phyloP scores from a whole-genome alignment of 495 filamentous ascomycete genomes.

The Penicillium maclennaniae region DNA sequence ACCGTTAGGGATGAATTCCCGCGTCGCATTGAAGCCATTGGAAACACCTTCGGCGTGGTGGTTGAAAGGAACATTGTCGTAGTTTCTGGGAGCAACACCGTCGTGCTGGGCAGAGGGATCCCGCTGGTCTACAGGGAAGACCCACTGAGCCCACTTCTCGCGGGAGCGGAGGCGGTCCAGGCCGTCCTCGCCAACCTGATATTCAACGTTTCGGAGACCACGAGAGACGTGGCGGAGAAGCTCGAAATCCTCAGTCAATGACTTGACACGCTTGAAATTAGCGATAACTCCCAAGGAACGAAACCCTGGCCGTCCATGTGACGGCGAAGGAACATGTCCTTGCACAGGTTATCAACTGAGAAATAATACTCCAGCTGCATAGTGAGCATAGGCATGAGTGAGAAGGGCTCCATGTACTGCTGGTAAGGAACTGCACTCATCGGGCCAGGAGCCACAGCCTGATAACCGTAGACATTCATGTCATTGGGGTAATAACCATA shows the following conservation, averaged over 20 bases:
- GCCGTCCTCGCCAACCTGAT: conserved; percentile 65
- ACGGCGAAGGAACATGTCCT: conserved; percentile 81
- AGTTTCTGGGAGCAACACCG: conserved; percentile 39
- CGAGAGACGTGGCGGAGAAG: conserved; percentile 70
- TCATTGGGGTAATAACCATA: conserved; percentile 38
- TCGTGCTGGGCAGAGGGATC: conserved; percentile 58
- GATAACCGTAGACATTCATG: conserved; percentile 50
- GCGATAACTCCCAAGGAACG: conserved; percentile 75
- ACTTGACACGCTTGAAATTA: conserved; percentile 77
- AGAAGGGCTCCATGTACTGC: conserved; percentile 53
- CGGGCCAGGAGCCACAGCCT: conserved; percentile 47
- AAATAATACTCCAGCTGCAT: conserved; percentile 89
- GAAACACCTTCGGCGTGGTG: conserved; percentile 22
- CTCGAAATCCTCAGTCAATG: conserved; percentile 67
- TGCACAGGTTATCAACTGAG: conserved; percentile 93
- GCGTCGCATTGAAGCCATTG: conserved; percentile 29
- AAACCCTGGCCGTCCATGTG: conserved; percentile 95
- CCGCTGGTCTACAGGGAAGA: conserved; percentile 60
- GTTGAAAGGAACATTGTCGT: conserved; percentile 27
- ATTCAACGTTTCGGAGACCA: conserved; percentile 65
- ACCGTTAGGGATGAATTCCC: conserved; percentile 35
- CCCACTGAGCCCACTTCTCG: conserved; percentile 77
- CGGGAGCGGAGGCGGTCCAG: conserved; percentile 73
- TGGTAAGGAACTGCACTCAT: conserved; percentile 64
- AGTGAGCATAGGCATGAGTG: conserved; percentile 54